A percentile compares a stretch with the other conserved stretches of the same genome.
These are phyloP conservation scores for Gossypium trilobum DNA, from an alignment of 441 rosid genomes.

Conservation along the genomic window DNA sequence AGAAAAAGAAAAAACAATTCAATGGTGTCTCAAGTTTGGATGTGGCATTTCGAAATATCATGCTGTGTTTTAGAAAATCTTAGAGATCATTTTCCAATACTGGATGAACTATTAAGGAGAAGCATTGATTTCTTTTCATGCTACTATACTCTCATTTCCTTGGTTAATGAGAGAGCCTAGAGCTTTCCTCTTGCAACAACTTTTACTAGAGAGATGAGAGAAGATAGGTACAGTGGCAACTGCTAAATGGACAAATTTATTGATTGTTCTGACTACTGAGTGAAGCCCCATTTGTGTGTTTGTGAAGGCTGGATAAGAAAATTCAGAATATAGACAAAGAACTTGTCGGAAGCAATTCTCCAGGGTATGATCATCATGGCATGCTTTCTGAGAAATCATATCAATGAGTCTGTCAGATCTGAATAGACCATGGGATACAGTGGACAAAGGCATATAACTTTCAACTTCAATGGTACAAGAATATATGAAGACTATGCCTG, in stretches of 20 bases:
- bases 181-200: not conserved
- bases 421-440: not conserved
- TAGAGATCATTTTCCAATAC: not conserved
- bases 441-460: not conserved
- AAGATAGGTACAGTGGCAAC: constrained; percentile 3
- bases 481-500: not conserved
- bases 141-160: not conserved
- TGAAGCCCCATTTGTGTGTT: not conserved
- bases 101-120: no score
- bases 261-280: not conserved
- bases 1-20: no score
- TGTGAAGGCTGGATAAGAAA: not conserved
- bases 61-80: not conserved
- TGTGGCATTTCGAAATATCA: not conserved
- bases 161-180: not conserved
- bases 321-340: not conserved
- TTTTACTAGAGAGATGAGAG: not conserved
- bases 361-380: not conserved
- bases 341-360: constrained; percentile 5
- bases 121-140: no score
- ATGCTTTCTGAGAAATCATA: not conserved
- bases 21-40: no score
- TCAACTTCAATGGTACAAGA: not conserved
- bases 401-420: not conserved
- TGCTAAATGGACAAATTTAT: not conserved